Conservation (phyloP, 768 basidiomycete genomes). For the Phylloporus rhodoxanthus region DNA sequence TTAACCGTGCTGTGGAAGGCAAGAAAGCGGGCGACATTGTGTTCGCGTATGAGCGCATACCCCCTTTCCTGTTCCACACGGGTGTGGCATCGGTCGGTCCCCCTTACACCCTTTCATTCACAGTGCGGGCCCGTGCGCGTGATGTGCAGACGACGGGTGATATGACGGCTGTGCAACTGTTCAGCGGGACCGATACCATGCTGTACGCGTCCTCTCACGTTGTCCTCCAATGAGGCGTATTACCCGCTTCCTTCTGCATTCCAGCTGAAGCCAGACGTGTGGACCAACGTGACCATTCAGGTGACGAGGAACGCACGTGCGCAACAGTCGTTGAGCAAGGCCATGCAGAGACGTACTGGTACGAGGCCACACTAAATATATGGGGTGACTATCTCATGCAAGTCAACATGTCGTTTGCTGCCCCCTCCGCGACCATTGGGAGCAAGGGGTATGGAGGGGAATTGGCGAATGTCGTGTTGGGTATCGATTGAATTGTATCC, state of each 20-base stretch:
- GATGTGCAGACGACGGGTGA: constrained; percentile 13
- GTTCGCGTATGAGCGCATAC: constrained; percentile 22
- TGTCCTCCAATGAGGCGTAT: constrained; percentile 34
- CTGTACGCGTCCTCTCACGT: constrained; percentile 35
- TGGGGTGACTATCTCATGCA: constrained; percentile 36
- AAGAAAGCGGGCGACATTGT: constrained; percentile 24
- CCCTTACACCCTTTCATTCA: constrained; percentile 39
- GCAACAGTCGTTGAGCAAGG: constrained; percentile 22
- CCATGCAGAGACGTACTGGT: constrained; percentile 24
- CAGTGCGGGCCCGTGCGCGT: constrained; percentile 27
- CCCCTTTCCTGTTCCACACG: constrained; percentile 22
- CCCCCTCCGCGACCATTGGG: constrained; percentile 34
- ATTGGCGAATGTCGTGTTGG: constrained; percentile 27
- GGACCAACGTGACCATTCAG: constrained; percentile 34
- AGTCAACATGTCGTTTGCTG: constrained; percentile 42
- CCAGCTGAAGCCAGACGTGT: constrained; percentile 24
- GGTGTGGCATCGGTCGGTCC: constrained; percentile 37
- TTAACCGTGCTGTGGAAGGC: constrained; percentile 35
- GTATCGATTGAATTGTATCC: constrained; percentile 12
- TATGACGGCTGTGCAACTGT: constrained; percentile 21
- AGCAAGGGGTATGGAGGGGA: constrained; percentile 32
- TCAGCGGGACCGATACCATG: constrained; percentile 33
- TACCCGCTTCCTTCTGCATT: constrained; percentile 32
- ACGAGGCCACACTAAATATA: constrained; percentile 34
- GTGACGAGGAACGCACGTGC: constrained; percentile 34